Conservation (phyloP, 371 early-diverging fungal genomes). For the Pancytospora philotis region DNA sequence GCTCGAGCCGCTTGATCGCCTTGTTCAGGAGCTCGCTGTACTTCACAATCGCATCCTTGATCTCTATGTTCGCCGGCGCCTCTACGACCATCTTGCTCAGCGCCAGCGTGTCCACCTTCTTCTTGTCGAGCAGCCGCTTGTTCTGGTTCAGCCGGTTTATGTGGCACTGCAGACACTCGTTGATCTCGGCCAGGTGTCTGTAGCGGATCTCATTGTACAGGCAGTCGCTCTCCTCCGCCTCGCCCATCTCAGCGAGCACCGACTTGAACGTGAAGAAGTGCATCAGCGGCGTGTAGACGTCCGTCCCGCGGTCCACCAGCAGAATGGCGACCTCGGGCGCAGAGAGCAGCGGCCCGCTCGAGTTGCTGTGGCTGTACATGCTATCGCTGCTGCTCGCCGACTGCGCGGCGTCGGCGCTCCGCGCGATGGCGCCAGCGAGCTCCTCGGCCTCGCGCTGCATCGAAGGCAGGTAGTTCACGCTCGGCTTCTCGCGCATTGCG, state of each 20-base stretch:
- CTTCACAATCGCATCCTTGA: slow-evolving; percentile 47
- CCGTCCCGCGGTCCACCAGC: slow-evolving; percentile 53
- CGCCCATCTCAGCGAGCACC: slow-evolving; percentile 30
- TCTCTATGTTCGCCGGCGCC: slow-evolving; percentile 54
- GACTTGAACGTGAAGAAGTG: slow-evolving; percentile 58
- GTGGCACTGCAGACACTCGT: slow-evolving; percentile 40
- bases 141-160: slow-evolving; percentile 38
- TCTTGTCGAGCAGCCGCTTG: slow-evolving; percentile 41
- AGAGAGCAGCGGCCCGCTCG: not conserved
- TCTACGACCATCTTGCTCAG: slow-evolving; percentile 55
- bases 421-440: not conserved
- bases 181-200: slow-evolving; percentile 56
- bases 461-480: slow-evolving; percentile 21
- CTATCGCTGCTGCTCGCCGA: not conserved
- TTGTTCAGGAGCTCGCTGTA: slow-evolving; percentile 44
- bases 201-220: slow-evolving; percentile 53
- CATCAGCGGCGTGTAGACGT: slow-evolving; percentile 56
- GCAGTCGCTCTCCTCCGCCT: slow-evolving; percentile 19
- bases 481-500: slow-evolving; percentile 22
- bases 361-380: not conserved
- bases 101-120: slow-evolving; percentile 40
- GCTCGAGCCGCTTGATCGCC: slow-evolving; percentile 46
- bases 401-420: not conserved
- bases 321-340: slow-evolving; percentile 29
- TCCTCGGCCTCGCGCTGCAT: slow-evolving; percentile 8